These are phyloP conservation scores for Phytopythium litorale DNA, from an alignment of 352 stramenopile species.

Conservation along the genomic window DNA sequence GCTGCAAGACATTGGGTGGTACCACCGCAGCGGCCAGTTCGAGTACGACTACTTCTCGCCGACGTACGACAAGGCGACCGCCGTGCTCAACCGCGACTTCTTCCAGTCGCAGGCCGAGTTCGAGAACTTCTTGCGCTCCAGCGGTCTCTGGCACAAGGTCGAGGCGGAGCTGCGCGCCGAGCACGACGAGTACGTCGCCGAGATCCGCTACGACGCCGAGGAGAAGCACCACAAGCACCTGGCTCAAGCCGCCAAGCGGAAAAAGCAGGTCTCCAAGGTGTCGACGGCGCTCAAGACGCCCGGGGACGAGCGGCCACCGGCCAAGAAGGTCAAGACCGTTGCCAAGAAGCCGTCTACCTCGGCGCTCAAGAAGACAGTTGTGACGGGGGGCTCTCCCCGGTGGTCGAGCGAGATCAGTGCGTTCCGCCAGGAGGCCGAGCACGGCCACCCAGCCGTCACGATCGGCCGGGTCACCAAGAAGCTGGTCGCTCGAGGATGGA, in stretches of 20 bases:
- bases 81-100: slow-evolving; percentile 53
- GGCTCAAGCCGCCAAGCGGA: slow-evolving; percentile 13
- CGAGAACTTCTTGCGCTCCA: slow-evolving; percentile 56
- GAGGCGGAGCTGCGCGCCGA: slow-evolving; percentile 49
- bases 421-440: slow-evolving; percentile 12
- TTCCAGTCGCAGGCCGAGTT: slow-evolving; percentile 60
- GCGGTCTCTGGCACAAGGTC: slow-evolving; percentile 53
- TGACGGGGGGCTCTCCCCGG: neutral
- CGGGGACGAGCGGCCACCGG: slow-evolving; percentile 5
- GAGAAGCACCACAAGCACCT: slow-evolving; percentile 31
- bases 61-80: slow-evolving; percentile 47
- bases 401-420: neutral
- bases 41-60: slow-evolving; percentile 85
- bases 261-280: slow-evolving; percentile 4
- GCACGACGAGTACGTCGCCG: slow-evolving; percentile 44
- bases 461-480: slow-evolving; percentile 61
- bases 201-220: slow-evolving; percentile 45
- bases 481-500: slow-evolving; percentile 53
- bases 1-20: slow-evolving; percentile 57
- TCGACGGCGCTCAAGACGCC: slow-evolving; percentile 10
- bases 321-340: slow-evolving; percentile 14
- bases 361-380: neutral
- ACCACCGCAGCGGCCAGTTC: slow-evolving; percentile 50
- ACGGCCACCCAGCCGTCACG: slow-evolving; percentile 19
- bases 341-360: slow-evolving; percentile 1